Conservation (phyloP, 805 yeast species). For the Zygoascus flipseniorum region DNA sequence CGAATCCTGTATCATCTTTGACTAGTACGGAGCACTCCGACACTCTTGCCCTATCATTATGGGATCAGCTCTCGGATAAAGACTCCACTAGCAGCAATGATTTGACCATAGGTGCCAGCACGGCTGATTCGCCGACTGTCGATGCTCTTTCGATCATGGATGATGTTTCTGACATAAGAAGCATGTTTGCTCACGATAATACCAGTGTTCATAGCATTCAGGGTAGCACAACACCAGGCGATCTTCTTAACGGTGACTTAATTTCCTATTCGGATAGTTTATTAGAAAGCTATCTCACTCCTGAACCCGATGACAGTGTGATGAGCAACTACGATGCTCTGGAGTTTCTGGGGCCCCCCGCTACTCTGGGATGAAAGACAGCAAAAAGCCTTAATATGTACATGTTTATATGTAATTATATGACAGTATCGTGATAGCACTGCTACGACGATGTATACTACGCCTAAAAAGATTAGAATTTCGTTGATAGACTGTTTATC, state of each 20-base stretch:
- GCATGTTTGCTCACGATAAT: not conserved
- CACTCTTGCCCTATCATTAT: not conserved
- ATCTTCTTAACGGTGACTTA: not conserved
- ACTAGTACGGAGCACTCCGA: not conserved
- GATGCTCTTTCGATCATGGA: not conserved
- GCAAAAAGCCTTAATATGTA: not conserved
- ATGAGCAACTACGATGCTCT: slow-evolving; percentile 13
- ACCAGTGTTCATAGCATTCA: not conserved
- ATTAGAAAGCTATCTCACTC: slow-evolving; percentile 18
- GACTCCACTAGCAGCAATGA: not conserved
- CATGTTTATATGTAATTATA: not conserved
- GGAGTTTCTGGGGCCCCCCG: slow-evolving; percentile 16
- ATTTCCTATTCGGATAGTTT: not conserved
- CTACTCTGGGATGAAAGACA: not conserved
- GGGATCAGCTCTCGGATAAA: not conserved
- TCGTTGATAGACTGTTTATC: too few relatives aligned
- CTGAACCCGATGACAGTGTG: slow-evolving; percentile 15
- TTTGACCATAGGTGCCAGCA: not conserved
- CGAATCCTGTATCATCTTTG: not conserved
- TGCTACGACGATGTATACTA: too few relatives aligned
- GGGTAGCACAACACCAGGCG: not conserved
- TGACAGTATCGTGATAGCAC: not conserved
- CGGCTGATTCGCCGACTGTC: not conserved
- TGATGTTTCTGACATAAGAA: not conserved
- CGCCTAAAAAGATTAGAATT: too few relatives aligned